Conservation (phyloP, 345 rosid species). For the Capsella bursapastoris region DNA sequence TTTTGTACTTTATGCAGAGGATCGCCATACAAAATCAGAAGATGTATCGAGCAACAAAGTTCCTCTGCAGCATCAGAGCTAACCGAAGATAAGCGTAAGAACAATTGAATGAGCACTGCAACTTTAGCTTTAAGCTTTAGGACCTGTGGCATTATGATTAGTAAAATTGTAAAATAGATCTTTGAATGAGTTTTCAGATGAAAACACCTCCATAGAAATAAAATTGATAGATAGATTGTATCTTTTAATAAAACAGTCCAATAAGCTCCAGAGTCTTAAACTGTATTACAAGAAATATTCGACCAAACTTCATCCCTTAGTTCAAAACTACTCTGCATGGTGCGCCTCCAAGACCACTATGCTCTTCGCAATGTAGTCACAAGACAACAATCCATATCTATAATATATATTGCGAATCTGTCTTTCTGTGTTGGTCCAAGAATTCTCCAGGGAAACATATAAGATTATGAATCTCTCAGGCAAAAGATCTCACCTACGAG, state of each 20-base stretch:
- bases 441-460: conserved; percentile 10
- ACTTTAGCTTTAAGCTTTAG: not conserved
- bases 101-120: not conserved
- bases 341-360: not conserved
- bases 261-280: conserved; percentile 14
- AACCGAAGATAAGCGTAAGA: not conserved
- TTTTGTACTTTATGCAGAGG: not conserved
- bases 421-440: conserved; percentile 2
- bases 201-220: not conserved
- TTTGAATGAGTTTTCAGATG: not conserved
- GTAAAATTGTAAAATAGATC: not conserved
- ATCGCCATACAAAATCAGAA: conserved; percentile 16
- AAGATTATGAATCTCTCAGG: conserved; percentile 10
- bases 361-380: conserved; percentile 6
- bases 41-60: conserved; percentile 13
- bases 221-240: conserved; percentile 9
- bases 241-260: conserved; percentile 2
- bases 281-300: conserved; percentile 17
- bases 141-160: not conserved
- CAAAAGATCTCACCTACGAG: conserved; percentile 59
- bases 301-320: not conserved
- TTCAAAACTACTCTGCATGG: conserved; percentile 24
- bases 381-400: conserved; percentile 15
- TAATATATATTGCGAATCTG: not conserved
- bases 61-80: not conserved